Evolutionary conservation across 228 moss, liverwort and hornwort species (phyloP).

Genomic region (Sphagnum fallax): DNA sequence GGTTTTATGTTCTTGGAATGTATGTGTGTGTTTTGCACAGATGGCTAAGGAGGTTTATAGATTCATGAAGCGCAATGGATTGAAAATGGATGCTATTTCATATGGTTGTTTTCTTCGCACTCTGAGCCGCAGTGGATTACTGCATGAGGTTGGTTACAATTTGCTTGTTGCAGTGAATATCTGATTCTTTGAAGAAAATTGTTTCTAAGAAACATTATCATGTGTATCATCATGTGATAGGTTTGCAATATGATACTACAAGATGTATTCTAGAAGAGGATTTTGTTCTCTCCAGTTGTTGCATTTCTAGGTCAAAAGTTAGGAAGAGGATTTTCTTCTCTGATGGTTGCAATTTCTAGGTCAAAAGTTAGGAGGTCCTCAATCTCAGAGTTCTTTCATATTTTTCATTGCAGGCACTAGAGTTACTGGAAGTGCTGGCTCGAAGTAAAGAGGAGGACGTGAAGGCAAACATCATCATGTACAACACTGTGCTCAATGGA

Average conservation of each 20-base stretch:
- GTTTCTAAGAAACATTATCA: too few species aligned
- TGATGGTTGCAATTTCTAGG: too few species aligned
- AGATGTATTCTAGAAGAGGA: too few species aligned
- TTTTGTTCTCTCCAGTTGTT: too few species aligned
- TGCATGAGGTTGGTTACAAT: constrained; percentile 54
- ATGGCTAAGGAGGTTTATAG: constrained; percentile 93
- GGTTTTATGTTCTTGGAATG: too few species aligned
- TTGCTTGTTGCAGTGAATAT: background rate
- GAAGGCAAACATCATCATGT: constrained; percentile 83
- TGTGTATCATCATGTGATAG: too few species aligned
- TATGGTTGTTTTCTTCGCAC: constrained; percentile 88
- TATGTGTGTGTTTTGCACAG: constrained; percentile 20
- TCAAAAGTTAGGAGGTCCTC: too few species aligned
- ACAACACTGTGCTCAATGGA: constrained; percentile 91
- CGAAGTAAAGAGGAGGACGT: constrained; percentile 42
- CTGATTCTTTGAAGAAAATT: too few species aligned
- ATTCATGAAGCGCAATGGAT: constrained; percentile 67
- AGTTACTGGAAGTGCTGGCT: constrained; percentile 64
- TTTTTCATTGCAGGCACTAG: constrained; percentile 48
- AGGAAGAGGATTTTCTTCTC: too few species aligned
- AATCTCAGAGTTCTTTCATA: too few species aligned
- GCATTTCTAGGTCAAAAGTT: too few species aligned
- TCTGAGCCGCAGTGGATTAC: constrained; percentile 67
- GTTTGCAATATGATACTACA: too few species aligned
- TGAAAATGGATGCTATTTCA: constrained; percentile 73